Evolutionary conservation across 148 eudicot species (phyloP).

Genomic region (Rhododendron molle): DNA sequence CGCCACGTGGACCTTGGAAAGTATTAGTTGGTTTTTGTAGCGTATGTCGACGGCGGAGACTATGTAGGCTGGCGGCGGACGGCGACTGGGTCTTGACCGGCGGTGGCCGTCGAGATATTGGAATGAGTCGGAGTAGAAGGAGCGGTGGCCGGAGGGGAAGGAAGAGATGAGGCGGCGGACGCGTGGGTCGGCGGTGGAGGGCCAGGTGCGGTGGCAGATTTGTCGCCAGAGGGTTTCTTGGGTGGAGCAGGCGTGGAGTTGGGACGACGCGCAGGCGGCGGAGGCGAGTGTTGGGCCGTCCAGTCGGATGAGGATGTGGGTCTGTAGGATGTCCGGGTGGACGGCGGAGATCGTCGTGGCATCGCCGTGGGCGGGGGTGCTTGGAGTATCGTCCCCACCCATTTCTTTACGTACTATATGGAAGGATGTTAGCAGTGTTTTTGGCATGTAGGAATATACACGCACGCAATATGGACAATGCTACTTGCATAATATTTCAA

Average conservation of each 20-base stretch:
- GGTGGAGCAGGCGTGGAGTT: constrained; percentile 24
- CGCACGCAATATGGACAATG: too few species aligned
- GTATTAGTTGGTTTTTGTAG: constrained; percentile 29
- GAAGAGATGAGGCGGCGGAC: constrained; percentile 22
- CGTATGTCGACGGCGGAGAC: constrained; percentile 41
- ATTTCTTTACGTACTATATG: background rate
- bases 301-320: constrained; percentile 34
- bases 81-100: background rate
- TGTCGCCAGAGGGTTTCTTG: constrained; percentile 31
- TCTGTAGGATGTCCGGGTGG: constrained; percentile 28
- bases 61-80: background rate
- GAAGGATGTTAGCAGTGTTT: background rate
- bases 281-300: constrained; percentile 42
- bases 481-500: too few species aligned
- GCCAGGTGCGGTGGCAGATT: constrained; percentile 37
- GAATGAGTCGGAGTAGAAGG: constrained; percentile 38
- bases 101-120: constrained; percentile 9
- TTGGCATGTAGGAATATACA: too few species aligned
- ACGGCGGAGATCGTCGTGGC: constrained; percentile 17
- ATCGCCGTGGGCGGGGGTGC: background rate
- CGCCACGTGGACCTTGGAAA: constrained; percentile 34
- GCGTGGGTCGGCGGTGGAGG: constrained; percentile 30
- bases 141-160: constrained; percentile 30
- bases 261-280: constrained; percentile 28
- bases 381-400: background rate